These are phyloP conservation scores for Penicillium sp. DNA, from an alignment of 2,329 filamentous ascomycete genomes.

Conservation along the genomic window DNA sequence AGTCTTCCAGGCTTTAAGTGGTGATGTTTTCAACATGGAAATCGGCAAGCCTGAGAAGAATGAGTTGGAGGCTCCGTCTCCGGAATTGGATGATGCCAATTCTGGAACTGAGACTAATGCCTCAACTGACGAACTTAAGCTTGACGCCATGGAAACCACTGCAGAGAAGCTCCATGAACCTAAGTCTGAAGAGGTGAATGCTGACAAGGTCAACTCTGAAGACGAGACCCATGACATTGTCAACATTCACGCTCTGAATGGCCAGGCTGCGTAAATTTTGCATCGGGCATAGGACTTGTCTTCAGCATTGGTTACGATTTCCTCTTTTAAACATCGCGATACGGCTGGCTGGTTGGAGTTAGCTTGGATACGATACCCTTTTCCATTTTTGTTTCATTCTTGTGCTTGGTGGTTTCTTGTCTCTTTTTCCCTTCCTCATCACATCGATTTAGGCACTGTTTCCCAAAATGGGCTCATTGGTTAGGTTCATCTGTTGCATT, in stretches of 20 bases:
- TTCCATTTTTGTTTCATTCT: background rate
- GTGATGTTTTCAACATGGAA: background rate
- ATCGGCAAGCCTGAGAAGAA: background rate
- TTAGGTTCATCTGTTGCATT: background rate
- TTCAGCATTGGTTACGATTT: background rate
- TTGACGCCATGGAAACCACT: background rate
- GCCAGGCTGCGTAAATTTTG: background rate
- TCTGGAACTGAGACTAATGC: background rate
- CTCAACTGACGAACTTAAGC: background rate
- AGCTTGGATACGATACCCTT: constrained; percentile 1
- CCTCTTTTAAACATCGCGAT: background rate
- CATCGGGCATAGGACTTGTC: background rate
- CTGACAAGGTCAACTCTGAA: background rate
- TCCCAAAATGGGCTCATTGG: background rate
- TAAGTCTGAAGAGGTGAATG: background rate
- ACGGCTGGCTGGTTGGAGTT: background rate
- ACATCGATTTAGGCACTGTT: background rate
- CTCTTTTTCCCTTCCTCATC: background rate
- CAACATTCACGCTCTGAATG: background rate
- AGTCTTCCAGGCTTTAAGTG: background rate
- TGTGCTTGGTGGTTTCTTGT: background rate
- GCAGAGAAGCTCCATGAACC: background rate
- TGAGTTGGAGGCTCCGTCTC: background rate
- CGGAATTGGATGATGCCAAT: background rate
- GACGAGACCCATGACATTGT: background rate